Conservation (phyloP, 768 basidiomycete genomes). For the Boletus rex-veris region DNA sequence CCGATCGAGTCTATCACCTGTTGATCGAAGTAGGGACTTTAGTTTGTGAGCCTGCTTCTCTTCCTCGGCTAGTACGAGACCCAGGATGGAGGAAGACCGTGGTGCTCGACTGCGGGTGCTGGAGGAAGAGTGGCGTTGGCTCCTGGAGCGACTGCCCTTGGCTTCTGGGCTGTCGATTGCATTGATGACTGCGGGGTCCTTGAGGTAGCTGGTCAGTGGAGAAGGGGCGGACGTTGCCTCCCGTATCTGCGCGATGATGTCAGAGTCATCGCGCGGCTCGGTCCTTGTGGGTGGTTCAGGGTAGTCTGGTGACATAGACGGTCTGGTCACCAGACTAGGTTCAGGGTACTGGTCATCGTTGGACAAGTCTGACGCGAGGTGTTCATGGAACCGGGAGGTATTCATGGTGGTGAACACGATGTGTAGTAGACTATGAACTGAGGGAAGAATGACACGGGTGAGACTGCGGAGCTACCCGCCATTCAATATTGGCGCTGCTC, state of each 20-base stretch:
- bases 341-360: constrained; percentile 15
- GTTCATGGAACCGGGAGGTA: constrained; percentile 31
- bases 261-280: constrained; percentile 17
- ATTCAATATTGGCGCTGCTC: background rate
- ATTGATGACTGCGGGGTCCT: constrained; percentile 39
- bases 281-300: background rate
- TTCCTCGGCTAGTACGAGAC: constrained; percentile 48
- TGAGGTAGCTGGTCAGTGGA: constrained; percentile 43
- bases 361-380: constrained; percentile 21
- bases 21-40: constrained; percentile 48
- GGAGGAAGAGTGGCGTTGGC: constrained; percentile 32
- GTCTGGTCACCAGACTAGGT: background rate
- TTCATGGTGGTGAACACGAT: constrained; percentile 21
- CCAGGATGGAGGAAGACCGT: constrained; percentile 38
- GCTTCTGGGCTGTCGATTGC: constrained; percentile 31
- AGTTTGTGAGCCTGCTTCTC: constrained; percentile 55
- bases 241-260: constrained; percentile 39
- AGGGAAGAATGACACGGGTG: background rate
- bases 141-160: constrained; percentile 26
- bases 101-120: constrained; percentile 40
- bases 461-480: background rate
- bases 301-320: no score
- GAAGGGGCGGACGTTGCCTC: constrained; percentile 45
- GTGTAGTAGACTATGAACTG: no score
- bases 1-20: constrained; percentile 52